phyloP scores from a whole-genome alignment of 768 basidiomycete genomes.

The Serendipita sp. region DNA sequence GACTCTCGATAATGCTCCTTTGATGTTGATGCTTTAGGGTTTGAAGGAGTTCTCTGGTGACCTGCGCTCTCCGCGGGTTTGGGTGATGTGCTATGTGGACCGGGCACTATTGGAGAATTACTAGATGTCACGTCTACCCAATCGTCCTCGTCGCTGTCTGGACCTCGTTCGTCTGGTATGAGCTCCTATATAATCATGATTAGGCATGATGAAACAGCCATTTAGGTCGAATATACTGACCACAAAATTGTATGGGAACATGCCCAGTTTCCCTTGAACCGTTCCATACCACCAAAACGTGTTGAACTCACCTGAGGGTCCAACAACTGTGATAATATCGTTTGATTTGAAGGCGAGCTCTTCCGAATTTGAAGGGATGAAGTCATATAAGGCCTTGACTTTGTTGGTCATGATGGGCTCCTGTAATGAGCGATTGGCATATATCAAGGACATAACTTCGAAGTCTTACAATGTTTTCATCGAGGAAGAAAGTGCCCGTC shows the following conservation, averaged over 20 bases:
- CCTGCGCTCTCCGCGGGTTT: too few relatives aligned
- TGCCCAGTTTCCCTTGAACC: background rate
- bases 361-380: background rate
- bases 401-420: background rate
- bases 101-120: background rate
- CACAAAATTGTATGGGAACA: background rate
- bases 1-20: too few relatives aligned
- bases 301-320: background rate
- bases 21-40: too few relatives aligned
- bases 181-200: too few relatives aligned
- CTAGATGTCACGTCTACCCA: background rate
- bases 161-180: background rate
- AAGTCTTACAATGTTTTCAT: background rate
- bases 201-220: too few relatives aligned
- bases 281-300: background rate
- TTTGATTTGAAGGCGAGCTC: background rate
- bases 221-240: background rate
- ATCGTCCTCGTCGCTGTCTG: background rate
- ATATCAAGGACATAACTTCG: background rate
- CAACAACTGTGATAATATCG: background rate
- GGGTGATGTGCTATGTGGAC: too few relatives aligned
- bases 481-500: background rate
- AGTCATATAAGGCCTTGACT: background rate
- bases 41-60: too few relatives aligned
- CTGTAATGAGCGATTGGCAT: background rate